phyloP scores from a whole-genome alignment of 163 green algal species.

The Chlorella variabilis region DNA sequence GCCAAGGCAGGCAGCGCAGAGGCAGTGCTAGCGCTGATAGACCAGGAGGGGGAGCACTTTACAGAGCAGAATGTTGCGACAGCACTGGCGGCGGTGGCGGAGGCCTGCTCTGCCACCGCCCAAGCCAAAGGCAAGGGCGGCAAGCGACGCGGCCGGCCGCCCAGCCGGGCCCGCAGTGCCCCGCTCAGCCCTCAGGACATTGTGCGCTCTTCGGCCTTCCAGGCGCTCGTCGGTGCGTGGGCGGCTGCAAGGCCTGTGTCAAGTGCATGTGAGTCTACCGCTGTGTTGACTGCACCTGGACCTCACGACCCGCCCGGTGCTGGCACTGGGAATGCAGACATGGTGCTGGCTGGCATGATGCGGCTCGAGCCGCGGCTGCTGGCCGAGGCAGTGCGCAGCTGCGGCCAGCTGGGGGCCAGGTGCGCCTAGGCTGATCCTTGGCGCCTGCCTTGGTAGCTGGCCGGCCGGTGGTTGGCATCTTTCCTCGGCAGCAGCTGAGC shows the following conservation, averaged over 20 bases:
- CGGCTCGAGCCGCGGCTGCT: constrained; percentile 28
- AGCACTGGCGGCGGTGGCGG: constrained; percentile 28
- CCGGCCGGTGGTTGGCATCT: no score
- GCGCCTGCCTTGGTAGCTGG: no score
- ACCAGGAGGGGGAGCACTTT: constrained; percentile 34
- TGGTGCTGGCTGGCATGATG: constrained; percentile 39
- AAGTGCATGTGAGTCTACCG: no score
- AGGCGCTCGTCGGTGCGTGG: constrained; percentile 41
- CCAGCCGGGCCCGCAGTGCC: no score
- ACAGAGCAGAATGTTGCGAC: constrained; percentile 33
- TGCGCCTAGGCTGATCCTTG: neutral
- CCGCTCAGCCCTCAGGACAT: neutral
- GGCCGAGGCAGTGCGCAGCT: constrained; percentile 19
- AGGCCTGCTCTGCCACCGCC: neutral
- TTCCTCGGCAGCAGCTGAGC: no score
- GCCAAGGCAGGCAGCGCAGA: neutral
- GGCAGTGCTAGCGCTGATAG: constrained; percentile 22
- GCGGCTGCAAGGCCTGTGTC: no score
- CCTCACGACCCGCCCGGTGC: no score
- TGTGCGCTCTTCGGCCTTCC: constrained; percentile 4
- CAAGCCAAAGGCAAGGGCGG: neutral
- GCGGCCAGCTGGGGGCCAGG: constrained; percentile 17
- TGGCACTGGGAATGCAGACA: no score
- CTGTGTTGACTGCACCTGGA: no score
- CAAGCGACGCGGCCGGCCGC: no score